Conservation (phyloP, 352 stramenopile species). For the Phytophthora fragariaefolia region DNA sequence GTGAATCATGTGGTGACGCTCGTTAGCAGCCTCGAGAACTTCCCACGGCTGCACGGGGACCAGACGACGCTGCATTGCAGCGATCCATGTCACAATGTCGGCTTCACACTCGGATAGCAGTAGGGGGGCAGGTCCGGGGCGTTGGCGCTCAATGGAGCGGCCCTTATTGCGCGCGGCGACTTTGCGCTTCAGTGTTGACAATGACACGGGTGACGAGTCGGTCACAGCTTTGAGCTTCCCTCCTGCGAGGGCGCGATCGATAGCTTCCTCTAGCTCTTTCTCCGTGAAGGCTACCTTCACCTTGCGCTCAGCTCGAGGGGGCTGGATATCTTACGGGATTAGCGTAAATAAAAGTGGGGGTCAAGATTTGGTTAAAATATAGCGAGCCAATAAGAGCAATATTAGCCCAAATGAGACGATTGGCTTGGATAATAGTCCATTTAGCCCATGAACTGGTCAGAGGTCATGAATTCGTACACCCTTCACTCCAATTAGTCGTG, state of each 20-base stretch:
- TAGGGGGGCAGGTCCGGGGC: neutral
- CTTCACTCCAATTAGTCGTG: too few relatives aligned
- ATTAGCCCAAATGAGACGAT: neutral
- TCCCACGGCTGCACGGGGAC: neutral
- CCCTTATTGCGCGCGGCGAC: neutral
- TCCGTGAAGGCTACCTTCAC: too few relatives aligned
- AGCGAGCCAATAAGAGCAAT: neutral
- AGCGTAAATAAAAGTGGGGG: neutral
- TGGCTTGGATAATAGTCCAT: too few relatives aligned
- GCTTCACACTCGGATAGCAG: neutral
- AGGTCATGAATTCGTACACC: too few relatives aligned
- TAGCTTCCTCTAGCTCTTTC: too few relatives aligned
- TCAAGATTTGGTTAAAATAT: neutral
- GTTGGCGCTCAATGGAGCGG: neutral
- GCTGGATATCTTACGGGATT: neutral
- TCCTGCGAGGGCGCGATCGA: too few relatives aligned
- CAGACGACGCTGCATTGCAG: neutral
- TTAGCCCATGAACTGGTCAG: too few relatives aligned
- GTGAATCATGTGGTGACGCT: neutral
- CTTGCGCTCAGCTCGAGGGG: too few relatives aligned
- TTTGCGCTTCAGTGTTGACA: neutral
- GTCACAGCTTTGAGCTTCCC: too few relatives aligned
- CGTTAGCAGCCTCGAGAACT: neutral
- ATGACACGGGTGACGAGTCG: too few relatives aligned
- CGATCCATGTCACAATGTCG: neutral